Conservation (phyloP, 371 early-diverging fungal genomes). For the Chytridium lagenaria region DNA sequence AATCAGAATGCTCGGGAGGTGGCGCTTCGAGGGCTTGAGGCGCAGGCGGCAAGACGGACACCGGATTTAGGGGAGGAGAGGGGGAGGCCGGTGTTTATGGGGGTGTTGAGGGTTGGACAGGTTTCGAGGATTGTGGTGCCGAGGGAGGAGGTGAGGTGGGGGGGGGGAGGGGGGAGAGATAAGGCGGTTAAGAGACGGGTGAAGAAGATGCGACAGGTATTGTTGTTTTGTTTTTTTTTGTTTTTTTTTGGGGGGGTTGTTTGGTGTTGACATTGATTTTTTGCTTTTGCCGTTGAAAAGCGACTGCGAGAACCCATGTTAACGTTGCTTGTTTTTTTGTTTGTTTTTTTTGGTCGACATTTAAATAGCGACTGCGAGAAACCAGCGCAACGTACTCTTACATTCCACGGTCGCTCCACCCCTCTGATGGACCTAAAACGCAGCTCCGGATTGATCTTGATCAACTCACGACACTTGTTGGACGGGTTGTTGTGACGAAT, state of each 20-base stretch:
- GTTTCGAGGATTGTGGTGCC: no score
- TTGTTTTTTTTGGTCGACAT: no score
- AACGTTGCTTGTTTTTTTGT: no score
- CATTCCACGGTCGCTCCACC: slow-evolving; percentile 20
- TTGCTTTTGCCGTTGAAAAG: no score
- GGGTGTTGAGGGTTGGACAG: no score
- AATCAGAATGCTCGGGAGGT: slow-evolving; percentile 36
- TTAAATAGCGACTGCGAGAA: slow-evolving; percentile 15
- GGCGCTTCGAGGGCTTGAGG: not conserved
- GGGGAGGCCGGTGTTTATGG: not conserved
- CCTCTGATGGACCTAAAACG: not conserved
- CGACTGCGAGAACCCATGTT: no score
- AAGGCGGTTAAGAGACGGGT: not conserved
- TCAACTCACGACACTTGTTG: not conserved
- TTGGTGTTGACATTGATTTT: not conserved
- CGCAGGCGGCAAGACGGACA: not conserved
- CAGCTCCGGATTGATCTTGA: not conserved
- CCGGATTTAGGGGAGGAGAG: not conserved
- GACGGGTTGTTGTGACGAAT: not conserved
- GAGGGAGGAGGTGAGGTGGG: slow-evolving; percentile 15
- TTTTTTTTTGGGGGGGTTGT: not conserved
- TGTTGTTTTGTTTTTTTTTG: not conserved
- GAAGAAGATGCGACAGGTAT: slow-evolving; percentile 16
- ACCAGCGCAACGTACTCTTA: slow-evolving; percentile 25
- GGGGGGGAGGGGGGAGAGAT: slow-evolving; percentile 23